Evolutionary conservation across 1,284 basidiomycete genomes (phyloP).

Genomic region (Puccinia brachypodii): DNA sequence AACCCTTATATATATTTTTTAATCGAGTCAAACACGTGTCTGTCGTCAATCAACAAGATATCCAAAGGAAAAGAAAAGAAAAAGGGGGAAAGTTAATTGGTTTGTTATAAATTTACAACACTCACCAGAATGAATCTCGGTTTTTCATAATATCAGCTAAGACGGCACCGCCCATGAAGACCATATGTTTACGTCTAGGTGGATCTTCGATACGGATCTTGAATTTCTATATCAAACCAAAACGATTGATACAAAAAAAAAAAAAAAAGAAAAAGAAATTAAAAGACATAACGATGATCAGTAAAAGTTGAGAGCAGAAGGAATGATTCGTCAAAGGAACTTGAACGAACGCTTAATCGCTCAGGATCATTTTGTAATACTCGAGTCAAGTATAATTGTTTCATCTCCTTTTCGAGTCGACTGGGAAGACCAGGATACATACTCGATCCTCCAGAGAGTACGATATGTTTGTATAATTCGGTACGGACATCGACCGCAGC

Average conservation of each 20-base stretch:
- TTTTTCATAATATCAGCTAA: constrained; percentile 95
- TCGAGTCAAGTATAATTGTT: constrained; percentile 89
- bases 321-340: neutral
- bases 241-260: constrained; percentile 13
- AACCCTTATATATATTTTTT: constrained; percentile 61
- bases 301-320: neutral
- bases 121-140: constrained; percentile 79
- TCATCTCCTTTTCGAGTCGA: constrained; percentile 98
- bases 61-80: too few relatives aligned
- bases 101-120: too few relatives aligned
- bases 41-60: neutral
- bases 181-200: constrained; percentile 97
- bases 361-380: constrained; percentile 82
- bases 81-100: neutral
- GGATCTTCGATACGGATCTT: constrained; percentile 99
- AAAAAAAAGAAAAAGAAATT: neutral
- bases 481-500: constrained; percentile 86
- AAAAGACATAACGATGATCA: neutral
- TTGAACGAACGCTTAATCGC: constrained; percentile 73
- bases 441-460: constrained; percentile 92
- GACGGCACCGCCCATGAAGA: constrained; percentile 86
- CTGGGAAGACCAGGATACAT: constrained; percentile 99
- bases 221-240: constrained; percentile 74
- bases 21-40: neutral
- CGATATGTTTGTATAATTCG: constrained; percentile 97